Evolutionary conservation across 495 filamentous ascomycete genomes (phyloP).

Genomic region (Aspergillus diversus): DNA sequence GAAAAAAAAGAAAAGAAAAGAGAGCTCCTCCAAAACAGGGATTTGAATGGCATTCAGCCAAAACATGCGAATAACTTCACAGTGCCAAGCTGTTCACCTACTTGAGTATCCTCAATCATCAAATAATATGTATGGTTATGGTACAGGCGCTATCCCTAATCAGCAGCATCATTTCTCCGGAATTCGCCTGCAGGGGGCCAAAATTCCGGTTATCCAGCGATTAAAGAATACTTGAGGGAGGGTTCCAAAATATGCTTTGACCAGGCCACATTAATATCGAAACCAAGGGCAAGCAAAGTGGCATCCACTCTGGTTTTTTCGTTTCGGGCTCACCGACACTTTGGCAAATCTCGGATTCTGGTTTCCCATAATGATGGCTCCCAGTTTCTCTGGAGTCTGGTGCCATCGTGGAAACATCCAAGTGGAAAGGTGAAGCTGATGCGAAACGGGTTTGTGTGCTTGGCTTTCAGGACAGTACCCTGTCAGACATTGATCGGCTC

Average conservation of each 20-base stretch:
- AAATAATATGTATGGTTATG: neutral
- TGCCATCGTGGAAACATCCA: neutral
- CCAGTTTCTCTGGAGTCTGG: too few relatives aligned
- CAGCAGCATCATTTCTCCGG: neutral
- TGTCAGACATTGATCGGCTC: neutral
- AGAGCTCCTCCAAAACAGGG: neutral
- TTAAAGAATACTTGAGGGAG: neutral
- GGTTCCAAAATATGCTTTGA: neutral
- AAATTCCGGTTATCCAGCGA: neutral
- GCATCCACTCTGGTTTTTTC: neutral
- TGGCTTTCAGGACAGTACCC: neutral
- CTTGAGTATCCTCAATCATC: neutral
- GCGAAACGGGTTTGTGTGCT: neutral
- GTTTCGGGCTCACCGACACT: slow-evolving; percentile 13
- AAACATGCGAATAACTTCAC: neutral
- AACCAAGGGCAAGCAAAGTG: slow-evolving; percentile 1
- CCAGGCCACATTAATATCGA: slow-evolving; percentile 2
- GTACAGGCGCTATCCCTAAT: neutral
- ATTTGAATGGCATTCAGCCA: neutral
- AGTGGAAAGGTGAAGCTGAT: neutral
- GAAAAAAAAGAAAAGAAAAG: neutral
- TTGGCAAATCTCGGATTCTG: slow-evolving; percentile 6
- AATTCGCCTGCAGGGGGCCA: slow-evolving; percentile 1
- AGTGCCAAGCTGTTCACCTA: neutral
- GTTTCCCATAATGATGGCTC: neutral